These are phyloP conservation scores for Mollisia scopiformis DNA, from an alignment of 2,329 filamentous ascomycete genomes.

Conservation along the genomic window DNA sequence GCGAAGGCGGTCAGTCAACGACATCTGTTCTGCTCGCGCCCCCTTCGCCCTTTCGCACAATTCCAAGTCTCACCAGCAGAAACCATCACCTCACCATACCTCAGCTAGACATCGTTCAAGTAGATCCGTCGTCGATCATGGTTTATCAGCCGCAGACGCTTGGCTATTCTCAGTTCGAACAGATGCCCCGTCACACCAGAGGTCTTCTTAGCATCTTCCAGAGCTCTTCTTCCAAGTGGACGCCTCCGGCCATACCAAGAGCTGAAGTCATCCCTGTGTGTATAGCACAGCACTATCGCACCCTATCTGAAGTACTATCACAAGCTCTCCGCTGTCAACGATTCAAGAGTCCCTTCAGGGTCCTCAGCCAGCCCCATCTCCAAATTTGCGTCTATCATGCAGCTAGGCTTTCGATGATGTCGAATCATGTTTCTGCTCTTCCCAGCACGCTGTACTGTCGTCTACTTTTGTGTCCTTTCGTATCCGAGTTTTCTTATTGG, in stretches of 20 bases:
- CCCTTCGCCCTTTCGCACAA: background rate
- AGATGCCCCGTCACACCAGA: background rate
- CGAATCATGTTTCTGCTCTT: background rate
- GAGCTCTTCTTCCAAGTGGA: background rate
- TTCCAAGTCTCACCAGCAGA: background rate
- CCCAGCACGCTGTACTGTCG: background rate
- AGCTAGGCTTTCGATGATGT: background rate
- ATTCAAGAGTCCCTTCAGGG: background rate
- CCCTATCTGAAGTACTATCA: background rate
- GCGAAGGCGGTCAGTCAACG: background rate
- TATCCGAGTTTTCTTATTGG: background rate
- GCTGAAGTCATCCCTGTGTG: background rate
- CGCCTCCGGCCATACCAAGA: background rate
- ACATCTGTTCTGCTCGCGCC: background rate
- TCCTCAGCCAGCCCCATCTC: background rate
- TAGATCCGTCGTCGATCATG: background rate
- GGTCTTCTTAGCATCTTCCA: background rate
- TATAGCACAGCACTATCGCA: background rate
- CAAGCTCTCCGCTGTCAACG: background rate
- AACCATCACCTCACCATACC: background rate
- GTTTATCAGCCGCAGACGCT: background rate
- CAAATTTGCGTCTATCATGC: background rate
- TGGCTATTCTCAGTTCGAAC: background rate
- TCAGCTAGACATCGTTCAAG: background rate
- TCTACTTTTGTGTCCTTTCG: background rate